Base-by-base conservation (phyloP, 306 rosid genomes). In the Urtica urens region DNA sequence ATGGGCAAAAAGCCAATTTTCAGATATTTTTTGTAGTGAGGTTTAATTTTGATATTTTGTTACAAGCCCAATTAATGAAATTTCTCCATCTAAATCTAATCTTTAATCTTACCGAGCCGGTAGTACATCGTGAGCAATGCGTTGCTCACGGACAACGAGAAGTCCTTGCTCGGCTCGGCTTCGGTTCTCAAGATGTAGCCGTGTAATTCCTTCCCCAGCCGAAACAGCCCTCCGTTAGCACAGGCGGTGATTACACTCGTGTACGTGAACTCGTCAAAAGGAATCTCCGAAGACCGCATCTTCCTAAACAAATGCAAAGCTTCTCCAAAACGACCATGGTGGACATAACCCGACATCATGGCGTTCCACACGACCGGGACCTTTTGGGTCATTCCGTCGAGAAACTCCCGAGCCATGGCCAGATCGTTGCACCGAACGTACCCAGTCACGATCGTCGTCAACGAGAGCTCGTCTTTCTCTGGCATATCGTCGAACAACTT, bases 401-500 rank as follows among this genome's bases (percentile, higher is more conserved):
- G 59, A 48, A 61, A 30, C 18, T 17, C 37, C 0, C 38, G 35
- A 18, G 59, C 66, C 6, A 52, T 43, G 16, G 14, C 59, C 12
- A 61, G 59, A 29, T 61, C 66, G 3, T 42, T 40, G 3, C 38
- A 40, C 53, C 45, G 50, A 21, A 61, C 52, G 20, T 61, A 61
- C 3, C 59, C 66, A 7, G 66, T 51, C 6, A 61, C 51, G 39
- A 61, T 61, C 6, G 66, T 61, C 6, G 59, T 51, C 66, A 58
- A 61, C 0, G 66, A 29, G 0, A 61, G 25, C 31, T 61, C 66
- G 30, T 51, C 59, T 39, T 30, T 61, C 25, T 30, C 23, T 3
- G 30, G 27, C 66, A 61, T 61, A 5, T 61, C 66, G 43, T 61
- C 59, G 44, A 61, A 61, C 67, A 61, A 17, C 21, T 33, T 61